Conservation (phyloP, 2,329 filamentous ascomycete species). For the Penicillium sp. region DNA sequence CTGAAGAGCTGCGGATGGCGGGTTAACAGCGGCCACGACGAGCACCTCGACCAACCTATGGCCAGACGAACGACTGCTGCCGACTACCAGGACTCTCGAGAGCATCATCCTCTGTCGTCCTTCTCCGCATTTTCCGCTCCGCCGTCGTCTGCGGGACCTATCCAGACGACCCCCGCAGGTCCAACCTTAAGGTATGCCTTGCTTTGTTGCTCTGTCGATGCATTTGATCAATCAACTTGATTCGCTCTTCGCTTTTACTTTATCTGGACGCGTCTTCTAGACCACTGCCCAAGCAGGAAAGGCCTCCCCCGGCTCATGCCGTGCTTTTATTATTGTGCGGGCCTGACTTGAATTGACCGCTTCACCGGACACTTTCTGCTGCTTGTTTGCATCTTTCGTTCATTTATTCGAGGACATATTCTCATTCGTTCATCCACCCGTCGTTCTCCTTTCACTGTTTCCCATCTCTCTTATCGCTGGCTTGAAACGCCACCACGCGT, state of each 20-base stretch:
- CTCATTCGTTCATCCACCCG: background rate
- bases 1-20: conserved; percentile 39
- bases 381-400: background rate
- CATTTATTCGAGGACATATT: background rate
- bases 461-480: background rate
- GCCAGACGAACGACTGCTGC: conserved; percentile 43
- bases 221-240: background rate
- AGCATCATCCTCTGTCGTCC: conserved; percentile 34
- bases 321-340: conserved; percentile 4
- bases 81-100: conserved; percentile 41
- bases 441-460: background rate
- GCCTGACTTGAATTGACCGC: conserved; percentile 1
- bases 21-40: conserved; percentile 36
- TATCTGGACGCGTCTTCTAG: background rate
- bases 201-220: conserved; percentile 1
- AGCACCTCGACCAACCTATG: conserved; percentile 39
- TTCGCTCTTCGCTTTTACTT: conserved; percentile 14
- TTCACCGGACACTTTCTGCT: conserved; percentile 3
- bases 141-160: conserved; percentile 21
- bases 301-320: background rate
- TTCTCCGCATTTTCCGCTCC: conserved; percentile 28
- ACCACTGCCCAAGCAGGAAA: background rate
- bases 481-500: background rate
- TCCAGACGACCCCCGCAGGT: conserved; percentile 20
- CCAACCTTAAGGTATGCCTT: conserved; percentile 35